Base-by-base conservation (phyloP, 495 filamentous ascomycete genomes). In the Hypomontagnella monticulosa region DNA sequence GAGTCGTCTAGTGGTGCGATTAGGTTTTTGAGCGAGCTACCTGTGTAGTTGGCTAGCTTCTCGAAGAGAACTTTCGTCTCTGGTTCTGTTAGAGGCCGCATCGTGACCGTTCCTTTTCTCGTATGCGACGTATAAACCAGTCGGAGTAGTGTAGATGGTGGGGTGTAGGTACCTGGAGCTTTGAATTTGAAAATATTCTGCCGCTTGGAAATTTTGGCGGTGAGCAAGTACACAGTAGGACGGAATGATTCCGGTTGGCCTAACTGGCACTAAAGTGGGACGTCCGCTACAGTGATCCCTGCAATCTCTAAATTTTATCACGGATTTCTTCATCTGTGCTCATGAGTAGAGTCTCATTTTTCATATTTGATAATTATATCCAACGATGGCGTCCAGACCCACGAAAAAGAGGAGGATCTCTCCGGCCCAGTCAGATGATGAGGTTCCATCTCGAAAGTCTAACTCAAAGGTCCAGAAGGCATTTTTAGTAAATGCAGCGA, bases 21-120 rank as follows among this genome's bases (percentile, higher is more conserved):
- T 42, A 98, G 84, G 70, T 89, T 82, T 63, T 88, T 92, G 49
- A 98, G 83, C 9, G 89, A 91, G 48, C 80, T 81, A 50, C 93
- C 92, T 23, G 89, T 92, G 78, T 94, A 95, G 63, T 88, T 86
- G 34, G 93, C 93, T 9, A 97, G 84, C 79, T 97, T 97, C 40
- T 84, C 76, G 77, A 97, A 94, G 61, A 96, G 84, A 3, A 83
- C 84, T 55, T 88, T 80, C 15, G 87, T 90, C 70, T 93, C 91
- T 67, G 79, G 71, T 72, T 93, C 90, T 14, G 91, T 92, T 53
- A 93, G 83, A 34, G 87, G 83, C 55, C 91, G 84, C 91, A 93
- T 93, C 15, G 53, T 78, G 69, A 43, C 38, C 48, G 11, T 66
- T 32, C 43, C 14, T 27, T 42, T 12, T 55, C 19, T 55, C 19